Evolutionary conservation across 169 alveolate species (phyloP).

Genomic region (Plasmodium fragile): DNA sequence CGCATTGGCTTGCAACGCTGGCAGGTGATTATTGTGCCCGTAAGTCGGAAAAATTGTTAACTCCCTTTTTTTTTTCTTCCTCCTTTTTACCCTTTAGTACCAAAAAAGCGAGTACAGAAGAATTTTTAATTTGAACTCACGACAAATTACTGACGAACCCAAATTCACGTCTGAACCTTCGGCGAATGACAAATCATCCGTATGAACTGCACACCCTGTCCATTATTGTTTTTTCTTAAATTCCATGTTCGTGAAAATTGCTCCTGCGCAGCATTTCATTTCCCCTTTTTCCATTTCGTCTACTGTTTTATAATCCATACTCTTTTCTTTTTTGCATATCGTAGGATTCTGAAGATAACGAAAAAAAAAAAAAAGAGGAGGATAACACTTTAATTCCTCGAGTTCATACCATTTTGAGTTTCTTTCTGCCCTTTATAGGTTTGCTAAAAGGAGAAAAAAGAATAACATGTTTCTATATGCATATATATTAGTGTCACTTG

Average conservation of each 20-base stretch:
- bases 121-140: constrained; percentile 73
- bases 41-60: not conserved
- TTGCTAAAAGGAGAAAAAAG: not conserved
- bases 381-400: constrained; percentile 10
- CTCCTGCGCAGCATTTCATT: not conserved
- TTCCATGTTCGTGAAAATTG: not conserved
- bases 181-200: constrained; percentile 18
- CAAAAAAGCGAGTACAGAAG: constrained; percentile 73
- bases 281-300: not conserved
- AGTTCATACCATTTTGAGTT: constrained; percentile 33
- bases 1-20: not conserved
- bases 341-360: constrained; percentile 8
- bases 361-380: constrained; percentile 16
- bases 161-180: constrained; percentile 58
- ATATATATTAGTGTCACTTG: not conserved
- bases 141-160: constrained; percentile 37
- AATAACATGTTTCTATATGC: not conserved
- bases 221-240: constrained; percentile 7
- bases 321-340: not conserved
- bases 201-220: not conserved
- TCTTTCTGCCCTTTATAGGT: constrained; percentile 71
- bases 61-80: constrained; percentile 3
- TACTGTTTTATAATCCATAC: not conserved
- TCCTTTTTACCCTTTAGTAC: constrained; percentile 19
- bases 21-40: not conserved